phyloP scores from a whole-genome alignment of 371 early-diverging fungal species.

The Rhizopus delemar region DNA sequence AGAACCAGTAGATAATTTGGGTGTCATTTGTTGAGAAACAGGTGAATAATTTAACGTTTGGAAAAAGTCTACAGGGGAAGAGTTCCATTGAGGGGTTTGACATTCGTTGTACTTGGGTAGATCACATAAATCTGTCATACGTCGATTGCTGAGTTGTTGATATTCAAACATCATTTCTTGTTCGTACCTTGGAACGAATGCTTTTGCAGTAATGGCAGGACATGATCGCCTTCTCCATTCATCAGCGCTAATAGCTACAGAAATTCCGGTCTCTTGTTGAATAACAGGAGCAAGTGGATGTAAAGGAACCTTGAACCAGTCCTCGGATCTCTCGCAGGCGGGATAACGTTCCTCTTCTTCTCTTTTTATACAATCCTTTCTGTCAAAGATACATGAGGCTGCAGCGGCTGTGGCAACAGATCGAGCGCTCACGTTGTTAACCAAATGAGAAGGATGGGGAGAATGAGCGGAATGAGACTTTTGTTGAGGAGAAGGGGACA shows the following conservation, averaged over 20 bases:
- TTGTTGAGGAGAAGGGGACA: neutral
- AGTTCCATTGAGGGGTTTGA: neutral
- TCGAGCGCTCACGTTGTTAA: slow-evolving; percentile 14
- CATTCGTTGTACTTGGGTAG: neutral
- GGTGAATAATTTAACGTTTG: slow-evolving; percentile 20
- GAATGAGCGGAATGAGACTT: neutral
- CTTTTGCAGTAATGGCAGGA: slow-evolving; percentile 13
- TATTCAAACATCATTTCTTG: neutral
- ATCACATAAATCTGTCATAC: slow-evolving; percentile 15
- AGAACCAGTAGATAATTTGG: slow-evolving; percentile 29
- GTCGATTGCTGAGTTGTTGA: slow-evolving; percentile 6
- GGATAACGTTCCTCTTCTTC: neutral
- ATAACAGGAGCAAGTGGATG: slow-evolving; percentile 26
- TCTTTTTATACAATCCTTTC: neutral
- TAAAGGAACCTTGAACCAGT: slow-evolving; percentile 19
- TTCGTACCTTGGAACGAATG: neutral
- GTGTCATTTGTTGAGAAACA: slow-evolving; percentile 28
- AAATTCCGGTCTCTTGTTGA: neutral
- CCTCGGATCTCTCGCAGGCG: slow-evolving; percentile 8
- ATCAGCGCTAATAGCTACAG: slow-evolving; percentile 2
- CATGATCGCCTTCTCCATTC: slow-evolving; percentile 34
- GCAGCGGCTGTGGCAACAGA: slow-evolving; percentile 17
- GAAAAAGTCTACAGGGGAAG: slow-evolving; percentile 2
- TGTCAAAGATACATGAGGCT: slow-evolving; percentile 25
- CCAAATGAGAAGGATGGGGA: neutral